phyloP scores from a whole-genome alignment of 2,329 filamentous ascomycete species.

The Reticulascus tulasneorum region DNA sequence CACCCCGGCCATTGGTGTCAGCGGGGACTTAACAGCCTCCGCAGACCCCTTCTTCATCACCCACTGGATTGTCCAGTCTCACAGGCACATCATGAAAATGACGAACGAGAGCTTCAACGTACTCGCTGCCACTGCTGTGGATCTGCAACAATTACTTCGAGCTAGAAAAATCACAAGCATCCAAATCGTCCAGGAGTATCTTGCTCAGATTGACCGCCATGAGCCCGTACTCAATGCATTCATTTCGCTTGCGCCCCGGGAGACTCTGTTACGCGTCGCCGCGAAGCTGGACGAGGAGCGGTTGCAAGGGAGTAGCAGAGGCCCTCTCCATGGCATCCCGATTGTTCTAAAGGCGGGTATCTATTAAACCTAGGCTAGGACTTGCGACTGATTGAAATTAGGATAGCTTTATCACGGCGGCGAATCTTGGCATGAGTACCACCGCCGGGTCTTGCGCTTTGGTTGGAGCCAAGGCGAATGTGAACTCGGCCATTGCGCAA shows the following conservation, averaged over 20 bases:
- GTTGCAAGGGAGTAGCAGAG: conserved; percentile 3
- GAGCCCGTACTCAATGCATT: conserved; percentile 1
- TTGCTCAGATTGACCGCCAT: background rate
- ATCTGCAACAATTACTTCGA: no score
- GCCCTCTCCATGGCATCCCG: conserved; percentile 1
- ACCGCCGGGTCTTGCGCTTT: no score
- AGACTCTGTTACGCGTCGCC: conserved; percentile 3
- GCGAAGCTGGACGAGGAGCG: conserved; percentile 4
- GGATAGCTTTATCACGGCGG: background rate
- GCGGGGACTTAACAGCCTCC: no score
- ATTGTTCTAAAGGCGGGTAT: background rate
- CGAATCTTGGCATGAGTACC: background rate
- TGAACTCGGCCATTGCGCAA: background rate
- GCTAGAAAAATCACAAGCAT: background rate
- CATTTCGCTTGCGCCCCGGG: conserved; percentile 3
- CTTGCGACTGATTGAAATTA: background rate
- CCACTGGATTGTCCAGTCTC: no score
- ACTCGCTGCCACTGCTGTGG: no score
- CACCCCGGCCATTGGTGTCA: no score
- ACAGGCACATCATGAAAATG: no score
- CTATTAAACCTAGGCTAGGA: background rate
- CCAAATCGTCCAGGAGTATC: conserved; percentile 2
- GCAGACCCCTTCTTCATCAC: no score
- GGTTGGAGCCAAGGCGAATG: background rate
- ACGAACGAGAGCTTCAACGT: no score